A percentile compares a stretch with the other conserved stretches of the same genome.
Conservation (phyloP, 768 basidiomycete genomes). For the Coprinopsis strossmayeri region DNA sequence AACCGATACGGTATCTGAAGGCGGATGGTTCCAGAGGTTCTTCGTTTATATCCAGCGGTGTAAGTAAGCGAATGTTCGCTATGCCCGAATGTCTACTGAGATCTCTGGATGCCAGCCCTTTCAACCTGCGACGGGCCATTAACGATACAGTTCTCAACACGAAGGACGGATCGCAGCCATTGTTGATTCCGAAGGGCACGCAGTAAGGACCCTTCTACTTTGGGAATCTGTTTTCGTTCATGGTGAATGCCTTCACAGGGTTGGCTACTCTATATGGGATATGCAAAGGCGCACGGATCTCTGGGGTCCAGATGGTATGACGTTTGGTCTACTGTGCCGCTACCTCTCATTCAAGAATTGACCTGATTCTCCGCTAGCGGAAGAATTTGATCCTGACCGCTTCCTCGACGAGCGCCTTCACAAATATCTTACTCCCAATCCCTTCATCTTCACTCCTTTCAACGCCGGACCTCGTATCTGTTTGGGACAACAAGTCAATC, state of each 20-base stretch:
- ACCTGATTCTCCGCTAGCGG: too few relatives aligned
- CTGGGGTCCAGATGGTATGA: slow-evolving; percentile 62
- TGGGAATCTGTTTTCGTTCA: too few relatives aligned
- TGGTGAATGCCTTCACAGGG: too few relatives aligned
- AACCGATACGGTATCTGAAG: too few relatives aligned
- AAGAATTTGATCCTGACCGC: slow-evolving; percentile 58
- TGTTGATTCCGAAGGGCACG: background rate
- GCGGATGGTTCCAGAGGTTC: too few relatives aligned
- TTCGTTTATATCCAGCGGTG: slow-evolving; percentile 21
- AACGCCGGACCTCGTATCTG: slow-evolving; percentile 47
- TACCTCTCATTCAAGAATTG: too few relatives aligned
- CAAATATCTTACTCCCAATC: slow-evolving; percentile 49
- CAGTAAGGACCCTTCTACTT: too few relatives aligned
- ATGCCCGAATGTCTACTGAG: background rate
- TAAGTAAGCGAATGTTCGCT: slow-evolving; percentile 7
- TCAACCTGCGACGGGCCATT: slow-evolving; percentile 8
- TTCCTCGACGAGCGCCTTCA: slow-evolving; percentile 57
- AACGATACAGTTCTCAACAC: slow-evolving; percentile 13
- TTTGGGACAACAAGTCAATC: slow-evolving; percentile 45
- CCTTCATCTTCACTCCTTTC: slow-evolving; percentile 51
- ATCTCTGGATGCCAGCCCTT: slow-evolving; percentile 3
- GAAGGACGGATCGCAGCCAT: background rate
- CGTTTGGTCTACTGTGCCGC: too few relatives aligned
- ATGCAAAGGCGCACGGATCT: slow-evolving; percentile 60
- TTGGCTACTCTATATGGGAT: slow-evolving; percentile 44